phyloP scores from a whole-genome alignment of 2,329 filamentous ascomycete species.

The Eutypella sp. region DNA sequence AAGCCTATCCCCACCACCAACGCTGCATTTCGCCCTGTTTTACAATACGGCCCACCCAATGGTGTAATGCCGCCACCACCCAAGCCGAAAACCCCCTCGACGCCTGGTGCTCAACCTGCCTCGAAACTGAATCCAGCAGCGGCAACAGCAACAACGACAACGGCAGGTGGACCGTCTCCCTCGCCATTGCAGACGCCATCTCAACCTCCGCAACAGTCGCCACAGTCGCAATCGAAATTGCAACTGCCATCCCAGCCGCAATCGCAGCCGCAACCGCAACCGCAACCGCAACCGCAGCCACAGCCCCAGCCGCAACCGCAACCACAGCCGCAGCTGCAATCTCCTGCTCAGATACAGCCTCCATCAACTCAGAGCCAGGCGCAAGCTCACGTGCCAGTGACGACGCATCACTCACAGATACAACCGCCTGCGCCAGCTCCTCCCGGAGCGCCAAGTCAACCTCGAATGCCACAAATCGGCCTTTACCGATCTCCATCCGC shows the following conservation, averaged over 20 bases:
- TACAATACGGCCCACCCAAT: slow-evolving; percentile 62
- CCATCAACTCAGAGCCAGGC: slow-evolving; percentile 11
- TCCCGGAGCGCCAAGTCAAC: neutral
- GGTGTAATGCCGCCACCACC: slow-evolving; percentile 54
- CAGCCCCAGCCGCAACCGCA: no score
- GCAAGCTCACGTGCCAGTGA: slow-evolving; percentile 9
- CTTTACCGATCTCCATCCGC: slow-evolving; percentile 10
- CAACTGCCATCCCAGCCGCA: slow-evolving; percentile 10
- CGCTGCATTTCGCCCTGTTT: slow-evolving; percentile 45
- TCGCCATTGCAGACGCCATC: slow-evolving; percentile 7
- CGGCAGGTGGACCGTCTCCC: slow-evolving; percentile 1
- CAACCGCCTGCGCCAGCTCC: slow-evolving; percentile 4
- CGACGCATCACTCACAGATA: slow-evolving; percentile 5
- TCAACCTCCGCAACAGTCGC: slow-evolving; percentile 7
- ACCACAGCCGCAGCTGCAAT: slow-evolving; percentile 9
- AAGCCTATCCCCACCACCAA: slow-evolving; percentile 40
- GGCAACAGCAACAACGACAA: neutral
- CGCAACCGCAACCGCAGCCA: no score
- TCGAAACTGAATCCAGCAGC: slow-evolving; percentile 2
- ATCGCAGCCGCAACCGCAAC: no score
- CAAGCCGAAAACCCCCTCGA: slow-evolving; percentile 28
- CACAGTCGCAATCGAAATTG: slow-evolving; percentile 10
- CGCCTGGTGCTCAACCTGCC: slow-evolving; percentile 17
- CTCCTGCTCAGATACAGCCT: slow-evolving; percentile 12
- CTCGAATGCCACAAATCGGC: slow-evolving; percentile 7